A percentile compares a stretch with the other conserved stretches of the same genome.
These are phyloP conservation scores for Salvia miltiorrhiza DNA, from an alignment of 257 asterid genomes.

Conservation along the genomic window DNA sequence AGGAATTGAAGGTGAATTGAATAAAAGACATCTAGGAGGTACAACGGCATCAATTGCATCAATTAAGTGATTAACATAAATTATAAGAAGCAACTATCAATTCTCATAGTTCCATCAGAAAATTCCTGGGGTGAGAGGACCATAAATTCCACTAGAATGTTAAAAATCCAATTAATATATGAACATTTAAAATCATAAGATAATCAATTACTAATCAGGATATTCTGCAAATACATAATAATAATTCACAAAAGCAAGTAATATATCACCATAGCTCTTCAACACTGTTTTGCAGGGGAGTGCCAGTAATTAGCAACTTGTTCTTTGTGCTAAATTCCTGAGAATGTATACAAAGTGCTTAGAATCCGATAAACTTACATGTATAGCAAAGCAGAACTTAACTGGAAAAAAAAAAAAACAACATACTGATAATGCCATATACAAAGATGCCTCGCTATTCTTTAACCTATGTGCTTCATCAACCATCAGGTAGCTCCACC, in stretches of 20 bases:
- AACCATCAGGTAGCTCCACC: slow-evolving; percentile 98
- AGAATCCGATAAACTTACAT: slow-evolving; percentile 18
- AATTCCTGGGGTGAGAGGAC: background rate
- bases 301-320: slow-evolving; percentile 95
- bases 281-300: slow-evolving; percentile 97
- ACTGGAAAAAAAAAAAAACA: slow-evolving; percentile 17
- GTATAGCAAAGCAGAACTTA: slow-evolving; percentile 8
- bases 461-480: slow-evolving; percentile 99
- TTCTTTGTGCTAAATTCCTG: slow-evolving; percentile 97
- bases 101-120: background rate
- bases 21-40: background rate
- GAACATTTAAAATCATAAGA: background rate
- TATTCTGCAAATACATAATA: background rate
- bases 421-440: slow-evolving; percentile 68
- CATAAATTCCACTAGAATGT: background rate
- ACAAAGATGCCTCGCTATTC: slow-evolving; percentile 96
- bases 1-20: background rate
- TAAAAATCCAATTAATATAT: background rate
- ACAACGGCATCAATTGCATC: background rate
- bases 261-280: slow-evolving; percentile 91
- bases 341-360: slow-evolving; percentile 6
- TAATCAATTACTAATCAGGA: slow-evolving; percentile 10
- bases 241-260: slow-evolving; percentile 15
- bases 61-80: background rate
- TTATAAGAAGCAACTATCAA: background rate